Conservation (phyloP, 352 stramenopile genomes). For the Globisporangium lucens region DNA sequence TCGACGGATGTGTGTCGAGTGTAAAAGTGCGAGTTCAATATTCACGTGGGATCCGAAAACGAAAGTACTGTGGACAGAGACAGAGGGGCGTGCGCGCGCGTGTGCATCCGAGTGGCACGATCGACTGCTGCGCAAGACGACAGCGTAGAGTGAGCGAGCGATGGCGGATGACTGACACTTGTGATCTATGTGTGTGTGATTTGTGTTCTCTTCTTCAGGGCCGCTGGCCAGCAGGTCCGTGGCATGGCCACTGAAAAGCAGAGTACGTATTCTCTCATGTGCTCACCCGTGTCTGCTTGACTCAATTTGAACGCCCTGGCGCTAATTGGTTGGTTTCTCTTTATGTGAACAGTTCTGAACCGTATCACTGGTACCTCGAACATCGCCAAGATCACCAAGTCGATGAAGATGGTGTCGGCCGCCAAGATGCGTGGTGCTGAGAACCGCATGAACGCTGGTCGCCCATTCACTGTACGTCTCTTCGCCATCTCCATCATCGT, state of each 20-base stretch:
- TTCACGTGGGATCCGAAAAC: background rate
- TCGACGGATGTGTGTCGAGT: too few relatives aligned
- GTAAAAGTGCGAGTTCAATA: too few relatives aligned
- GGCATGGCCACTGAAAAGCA: constrained; percentile 99
- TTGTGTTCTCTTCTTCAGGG: constrained; percentile 30
- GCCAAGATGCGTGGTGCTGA: constrained; percentile 98
- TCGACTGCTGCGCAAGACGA: background rate
- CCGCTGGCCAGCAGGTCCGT: constrained; percentile 75
- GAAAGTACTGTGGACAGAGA: background rate
- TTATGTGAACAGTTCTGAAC: constrained; percentile 70
- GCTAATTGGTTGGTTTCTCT: background rate
- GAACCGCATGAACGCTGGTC: constrained; percentile 77
- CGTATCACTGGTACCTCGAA: constrained; percentile 98
- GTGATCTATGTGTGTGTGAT: background rate
- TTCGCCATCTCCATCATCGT: background rate
- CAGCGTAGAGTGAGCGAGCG: background rate
- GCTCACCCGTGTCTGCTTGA: background rate
- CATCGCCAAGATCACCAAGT: constrained; percentile 99
- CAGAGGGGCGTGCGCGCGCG: background rate
- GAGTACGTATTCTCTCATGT: constrained; percentile 57
- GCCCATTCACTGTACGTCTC: constrained; percentile 68
- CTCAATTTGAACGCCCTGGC: background rate
- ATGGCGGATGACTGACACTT: background rate
- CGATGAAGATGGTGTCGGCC: constrained; percentile 99
- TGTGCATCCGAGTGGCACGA: background rate